Conservation (phyloP, 2,329 filamentous ascomycete genomes). For the Pseudocercospora macadamiae region DNA sequence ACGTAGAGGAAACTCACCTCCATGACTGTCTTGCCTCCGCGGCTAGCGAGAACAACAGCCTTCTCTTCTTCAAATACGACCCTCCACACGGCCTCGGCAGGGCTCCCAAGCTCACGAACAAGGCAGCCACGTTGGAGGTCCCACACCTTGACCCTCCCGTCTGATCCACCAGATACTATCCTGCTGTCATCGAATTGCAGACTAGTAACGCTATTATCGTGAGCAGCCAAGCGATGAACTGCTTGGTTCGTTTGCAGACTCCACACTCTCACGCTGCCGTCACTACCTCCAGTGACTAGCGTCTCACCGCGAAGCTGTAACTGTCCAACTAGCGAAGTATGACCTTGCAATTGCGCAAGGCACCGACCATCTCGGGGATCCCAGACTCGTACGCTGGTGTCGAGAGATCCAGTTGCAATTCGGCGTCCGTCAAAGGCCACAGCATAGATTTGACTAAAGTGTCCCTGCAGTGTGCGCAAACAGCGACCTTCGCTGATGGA, state of each 20-base stretch:
- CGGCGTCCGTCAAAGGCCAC: conserved; percentile 94
- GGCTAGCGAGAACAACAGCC: conserved; percentile 90
- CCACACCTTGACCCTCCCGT: conserved; percentile 99
- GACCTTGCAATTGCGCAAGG: conserved; percentile 89
- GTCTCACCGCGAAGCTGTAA: conserved; percentile 94
- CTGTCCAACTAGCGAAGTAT: conserved; percentile 95
- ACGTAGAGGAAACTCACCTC: conserved; percentile 78
- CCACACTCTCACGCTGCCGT: conserved; percentile 96
- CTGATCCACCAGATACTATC: conserved; percentile 93
- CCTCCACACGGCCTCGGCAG: conserved; percentile 94
- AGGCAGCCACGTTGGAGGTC: conserved; percentile 88
- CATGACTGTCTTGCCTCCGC: conserved; percentile 88
- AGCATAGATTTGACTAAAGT: conserved; percentile 98
- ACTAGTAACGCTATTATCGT: conserved; percentile 98
- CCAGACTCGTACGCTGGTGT: conserved; percentile 97
- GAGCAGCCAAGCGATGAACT: conserved; percentile 91
- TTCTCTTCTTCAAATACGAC: conserved; percentile 99
- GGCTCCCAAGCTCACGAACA: conserved; percentile 86
- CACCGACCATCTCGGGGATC: conserved; percentile 66
- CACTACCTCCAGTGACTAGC: conserved; percentile 91
- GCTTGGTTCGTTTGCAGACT: conserved; percentile 86
- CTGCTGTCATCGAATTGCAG: conserved; percentile 95
- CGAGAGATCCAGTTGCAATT: conserved; percentile 92
- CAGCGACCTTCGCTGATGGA: conserved; percentile 95
- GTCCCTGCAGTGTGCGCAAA: conserved; percentile 83